Base-by-base conservation (phyloP, 805 yeast species). In the Lipomyces lipofer region DNA sequence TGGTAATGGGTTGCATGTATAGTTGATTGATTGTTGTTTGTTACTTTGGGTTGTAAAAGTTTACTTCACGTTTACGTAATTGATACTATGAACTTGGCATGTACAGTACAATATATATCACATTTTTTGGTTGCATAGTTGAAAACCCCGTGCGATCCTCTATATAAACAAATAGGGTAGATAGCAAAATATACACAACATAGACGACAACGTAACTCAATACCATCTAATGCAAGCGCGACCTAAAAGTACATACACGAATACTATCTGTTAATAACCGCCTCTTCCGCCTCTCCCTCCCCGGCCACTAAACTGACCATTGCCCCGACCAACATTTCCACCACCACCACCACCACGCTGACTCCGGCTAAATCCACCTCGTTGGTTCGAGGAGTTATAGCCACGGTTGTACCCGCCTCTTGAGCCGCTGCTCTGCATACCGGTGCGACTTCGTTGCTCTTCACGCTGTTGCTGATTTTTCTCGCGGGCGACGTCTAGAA, bases 401-500 rank as follows among this genome's bases (percentile, higher is more conserved):
- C 54, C 48, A 22, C 54, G 45, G 43, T 54, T 52, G 29, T 48
- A 52, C 42, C 61, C 54, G 29, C 59, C 62, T 13, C 64, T 51
- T 15, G 59, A 45, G 49, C 58, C 59, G n/a, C 52, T 50, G 40
- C 27, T 40, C 28, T 46, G 39, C 17, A 56, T 49, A 39, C 62
- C 58, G n/a, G 3, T 36, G 13, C n/a, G 12, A 19, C 22, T 36
- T 36, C 63, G 60, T 43, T 47, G 55, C 33, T 71, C 74, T 55
- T 70, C 70, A 35, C 74, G 67, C 54, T 67, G 68, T 19, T 51
- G 60, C 47, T 63, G 69, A 13, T 73, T 67, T 56, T 70, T 71
- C 42, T 73, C 75, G 36, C 69, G 67, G 57, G 73, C 75, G 35
- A 64, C 63, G 19, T 67, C 73, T n/a, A 73, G 64, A 24, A 71